Evolutionary conservation across 169 alveolate genomes (phyloP), one percentile per base, ranked within the genome.

Genomic region (Theileria sp.): DNA sequence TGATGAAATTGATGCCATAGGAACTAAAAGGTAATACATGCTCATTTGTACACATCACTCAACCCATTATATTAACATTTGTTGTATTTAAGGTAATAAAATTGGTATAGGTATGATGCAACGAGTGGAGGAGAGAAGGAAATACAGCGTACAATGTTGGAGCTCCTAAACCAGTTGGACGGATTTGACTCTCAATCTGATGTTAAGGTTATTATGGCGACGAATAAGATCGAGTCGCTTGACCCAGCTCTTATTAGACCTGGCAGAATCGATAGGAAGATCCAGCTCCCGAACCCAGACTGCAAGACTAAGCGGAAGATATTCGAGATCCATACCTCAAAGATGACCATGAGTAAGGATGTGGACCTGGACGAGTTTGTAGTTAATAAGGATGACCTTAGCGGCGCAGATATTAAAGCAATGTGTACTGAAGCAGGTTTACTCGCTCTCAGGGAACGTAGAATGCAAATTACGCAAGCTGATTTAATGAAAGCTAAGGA

Each of bases 211-310:
- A 97, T 97, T 86, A 92, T 97, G 97, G 99, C 99, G 7, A 97
- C 99, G 0, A 98, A 98, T 93, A 93, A 97, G 82, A 97, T 98
- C 28, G 99, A 98, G 77, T 87, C 98, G 0, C 94, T 98, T 30
- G 99, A 98, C 80, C 99, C 99, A 12, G 99, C 99, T 25, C 92
- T 98, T 77, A 97, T 98, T 60, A 92, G 99, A 64, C 99, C 99
- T 2, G 99, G 99, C 49, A 94, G 99, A 79, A 98, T 98, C 80
- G 99, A 98, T 91, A 95, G 99, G 76, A 98, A 98, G 93, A 98
- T 98, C 49, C 98, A 98, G 81, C 94, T 98, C 80, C 99, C 99
- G 15, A 91, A 94, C 49, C 99, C 99, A 13, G 99, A 98, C 83
- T 92, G 94, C 56, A 95, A 95, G 91, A 97, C 99, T 51, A 97